phyloP scores from a whole-genome alignment of 257 asterid genomes.

The Lycium ferocissimum region DNA sequence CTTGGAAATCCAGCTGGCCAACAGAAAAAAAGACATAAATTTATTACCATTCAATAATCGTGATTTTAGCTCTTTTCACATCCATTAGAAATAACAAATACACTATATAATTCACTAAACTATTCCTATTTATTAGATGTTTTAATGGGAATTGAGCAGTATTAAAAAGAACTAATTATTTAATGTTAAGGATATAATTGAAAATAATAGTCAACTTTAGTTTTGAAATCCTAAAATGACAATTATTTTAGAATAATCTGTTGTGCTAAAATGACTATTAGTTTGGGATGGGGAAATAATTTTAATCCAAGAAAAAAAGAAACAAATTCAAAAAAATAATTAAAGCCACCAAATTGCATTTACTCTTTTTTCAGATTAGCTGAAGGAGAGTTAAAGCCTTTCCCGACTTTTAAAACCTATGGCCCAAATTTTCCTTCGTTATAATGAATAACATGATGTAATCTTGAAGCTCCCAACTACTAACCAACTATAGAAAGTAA shows the following conservation, averaged over 20 bases:
- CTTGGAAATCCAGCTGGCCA: not conserved
- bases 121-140: too few relatives aligned
- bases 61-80: too few relatives aligned
- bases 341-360: constrained; percentile 39
- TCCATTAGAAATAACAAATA: too few relatives aligned
- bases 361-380: constrained; percentile 27
- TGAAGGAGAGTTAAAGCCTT: constrained; percentile 28
- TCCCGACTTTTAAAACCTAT: not conserved
- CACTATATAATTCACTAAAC: too few relatives aligned
- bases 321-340: not conserved
- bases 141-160: too few relatives aligned
- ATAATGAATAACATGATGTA: not conserved
- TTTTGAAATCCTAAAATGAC: too few relatives aligned
- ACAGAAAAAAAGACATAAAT: not conserved
- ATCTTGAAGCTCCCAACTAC: constrained; percentile 7
- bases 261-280: too few relatives aligned
- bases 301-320: not conserved
- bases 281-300: too few relatives aligned
- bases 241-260: too few relatives aligned
- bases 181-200: too few relatives aligned
- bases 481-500: not conserved
- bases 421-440: constrained; percentile 19
- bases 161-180: too few relatives aligned
- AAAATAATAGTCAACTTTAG: too few relatives aligned
- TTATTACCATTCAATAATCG: not conserved